Evolutionary conservation across 1,139 yeast genomes (phyloP), one percentile per base, ranked within the genome.

Genomic region (Protomyces inundatus): DNA sequence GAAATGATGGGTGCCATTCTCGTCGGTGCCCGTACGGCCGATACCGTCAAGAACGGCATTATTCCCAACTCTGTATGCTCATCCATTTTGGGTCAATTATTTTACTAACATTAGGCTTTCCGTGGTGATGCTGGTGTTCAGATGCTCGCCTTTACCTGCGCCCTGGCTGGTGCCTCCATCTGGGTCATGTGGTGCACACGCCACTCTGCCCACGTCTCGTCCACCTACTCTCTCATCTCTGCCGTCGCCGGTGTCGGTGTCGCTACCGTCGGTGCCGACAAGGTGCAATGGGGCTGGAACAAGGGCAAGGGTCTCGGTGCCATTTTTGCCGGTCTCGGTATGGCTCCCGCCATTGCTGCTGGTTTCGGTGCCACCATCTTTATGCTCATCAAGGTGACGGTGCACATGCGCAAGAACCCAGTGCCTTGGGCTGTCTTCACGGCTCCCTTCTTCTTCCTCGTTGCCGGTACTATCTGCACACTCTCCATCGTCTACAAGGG

Each of bases 171-270:
- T 55, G 85, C 90, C n/a, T 85, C 91, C 0, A 64, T 79, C 42
- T 87, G 93, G 91, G 79, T 87, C 66, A 77, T 87, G 12, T 67
- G 84, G 67, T 91, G 91, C 46, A 87, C 93, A 39, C 69, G 74
- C 3, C 74, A 85, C 50, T 88, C 90, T 68, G 81, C 85, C 81
- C 91, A 93, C 35, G 90, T 85, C 57, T 86, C 91, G 14, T 85
- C 91, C 39, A 87, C 93, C 32, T 91, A 87, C 71, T 84, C 90
- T 10, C 85, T 87, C 70, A 88, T 87, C 61, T 93, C 91, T 72
- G 91, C 85, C 45, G 81, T 85, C 59, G 85, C 86, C 68, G 93
- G 95, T 68, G 81, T 88, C 16, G 86, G 89, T 66, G 82, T 87
- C 71, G 95, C 91, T 58, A 86, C 91, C 36, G 80, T 79, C 68